A percentile compares a stretch with the other conserved stretches of the same genome.
Evolutionary conservation across 2,329 filamentous ascomycete genomes (phyloP).

Genomic region (Pseudomassariella vexata): DNA sequence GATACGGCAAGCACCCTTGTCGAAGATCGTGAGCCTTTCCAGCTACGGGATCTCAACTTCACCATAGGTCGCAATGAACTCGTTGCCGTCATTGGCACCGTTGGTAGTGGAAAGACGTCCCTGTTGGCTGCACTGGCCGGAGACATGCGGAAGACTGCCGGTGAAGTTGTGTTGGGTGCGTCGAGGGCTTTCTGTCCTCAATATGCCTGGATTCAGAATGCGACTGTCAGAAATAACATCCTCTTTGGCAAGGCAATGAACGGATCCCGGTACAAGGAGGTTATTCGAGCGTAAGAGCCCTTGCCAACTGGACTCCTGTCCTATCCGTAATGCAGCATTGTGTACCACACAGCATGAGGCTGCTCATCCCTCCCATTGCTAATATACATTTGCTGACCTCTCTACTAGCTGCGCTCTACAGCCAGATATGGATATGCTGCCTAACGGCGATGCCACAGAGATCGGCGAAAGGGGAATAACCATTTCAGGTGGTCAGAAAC

Average conservation of each 20-base stretch:
- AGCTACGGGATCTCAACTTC: slow-evolving; percentile 63
- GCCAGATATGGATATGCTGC: slow-evolving; percentile 88
- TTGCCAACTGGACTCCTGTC: background rate
- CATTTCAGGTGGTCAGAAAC: slow-evolving; percentile 91
- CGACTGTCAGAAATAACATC: slow-evolving; percentile 82
- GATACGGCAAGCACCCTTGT: slow-evolving; percentile 50
- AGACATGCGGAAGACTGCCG: slow-evolving; percentile 82
- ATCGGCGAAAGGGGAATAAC: slow-evolving; percentile 96
- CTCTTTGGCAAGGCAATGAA: slow-evolving; percentile 78
- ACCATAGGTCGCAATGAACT: slow-evolving; percentile 69
- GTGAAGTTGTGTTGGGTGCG: slow-evolving; percentile 69
- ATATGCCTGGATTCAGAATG: slow-evolving; percentile 96
- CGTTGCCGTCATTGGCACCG: slow-evolving; percentile 79
- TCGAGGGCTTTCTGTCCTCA: slow-evolving; percentile 88
- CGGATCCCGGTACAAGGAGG: slow-evolving; percentile 71
- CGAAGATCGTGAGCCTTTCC: slow-evolving; percentile 63
- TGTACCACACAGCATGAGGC: no score
- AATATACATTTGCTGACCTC: slow-evolving; percentile 7
- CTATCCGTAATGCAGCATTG: background rate
- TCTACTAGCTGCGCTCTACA: slow-evolving; percentile 66
- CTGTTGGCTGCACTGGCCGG: slow-evolving; percentile 83
- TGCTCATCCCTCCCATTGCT: background rate
- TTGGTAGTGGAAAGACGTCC: slow-evolving; percentile 86
- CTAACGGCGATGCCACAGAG: slow-evolving; percentile 80
- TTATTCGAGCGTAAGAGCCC: slow-evolving; percentile 64